A percentile compares a stretch with the other conserved stretches of the same genome.
These are phyloP conservation scores for Inga oerstediana DNA, from an alignment of 306 rosid genomes.

Conservation along the genomic window DNA sequence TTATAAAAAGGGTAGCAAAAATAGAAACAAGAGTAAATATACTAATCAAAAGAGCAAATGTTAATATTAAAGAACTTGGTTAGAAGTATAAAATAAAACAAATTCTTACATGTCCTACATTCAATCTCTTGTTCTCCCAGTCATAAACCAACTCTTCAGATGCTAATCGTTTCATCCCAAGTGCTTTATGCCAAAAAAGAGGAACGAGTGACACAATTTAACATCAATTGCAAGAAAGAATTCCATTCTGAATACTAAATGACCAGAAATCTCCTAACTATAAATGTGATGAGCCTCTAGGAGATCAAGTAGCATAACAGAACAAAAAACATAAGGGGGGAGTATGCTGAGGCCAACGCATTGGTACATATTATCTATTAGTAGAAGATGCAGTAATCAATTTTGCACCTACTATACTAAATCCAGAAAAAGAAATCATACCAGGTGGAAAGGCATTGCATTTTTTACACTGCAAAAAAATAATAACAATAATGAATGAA, in stretches of 20 bases:
- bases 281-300: conserved; percentile 7
- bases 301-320: background rate
- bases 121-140: conserved; percentile 90
- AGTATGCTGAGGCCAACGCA: background rate
- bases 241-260: conserved; percentile 14
- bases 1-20: background rate
- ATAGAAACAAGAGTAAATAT: background rate
- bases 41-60: background rate
- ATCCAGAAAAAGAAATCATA: conserved; percentile 39
- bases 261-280: conserved; percentile 10
- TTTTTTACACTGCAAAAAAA: conserved; percentile 82
- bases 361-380: conserved; percentile 21
- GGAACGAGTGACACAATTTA: conserved; percentile 26
- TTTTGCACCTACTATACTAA: background rate
- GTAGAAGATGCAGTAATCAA: conserved; percentile 23
- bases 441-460: conserved; percentile 92
- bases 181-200: conserved; percentile 55
- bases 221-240: conserved; percentile 32
- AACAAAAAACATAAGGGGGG: background rate
- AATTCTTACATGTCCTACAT: conserved; percentile 78
- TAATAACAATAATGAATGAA: conserved; percentile 6
- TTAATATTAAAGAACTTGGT: background rate
- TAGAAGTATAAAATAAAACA: background rate
- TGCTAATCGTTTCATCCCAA: conserved; percentile 89
- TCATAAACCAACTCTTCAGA: conserved; percentile 83